phyloP scores from a whole-genome alignment of 2,329 filamentous ascomycete species.

The Monosporascus sp. region DNA sequence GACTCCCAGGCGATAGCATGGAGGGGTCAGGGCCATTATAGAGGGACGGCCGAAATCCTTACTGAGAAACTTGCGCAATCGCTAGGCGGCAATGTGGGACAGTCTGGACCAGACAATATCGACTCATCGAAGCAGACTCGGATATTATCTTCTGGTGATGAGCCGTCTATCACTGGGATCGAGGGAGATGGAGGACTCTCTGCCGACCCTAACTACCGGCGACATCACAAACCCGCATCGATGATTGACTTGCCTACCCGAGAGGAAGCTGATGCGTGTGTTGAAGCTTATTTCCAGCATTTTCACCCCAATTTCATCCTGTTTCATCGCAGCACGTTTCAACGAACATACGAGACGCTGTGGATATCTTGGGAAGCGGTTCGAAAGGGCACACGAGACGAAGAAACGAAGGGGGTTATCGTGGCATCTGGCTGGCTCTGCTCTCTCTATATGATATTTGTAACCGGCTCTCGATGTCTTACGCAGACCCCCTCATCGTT shows the following conservation, averaged over 20 bases:
- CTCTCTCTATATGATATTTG: constrained; percentile 33
- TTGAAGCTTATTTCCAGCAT: constrained; percentile 32
- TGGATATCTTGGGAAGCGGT: constrained; percentile 21
- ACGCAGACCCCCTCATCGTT: constrained; percentile 24
- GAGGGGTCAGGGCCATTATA: background rate
- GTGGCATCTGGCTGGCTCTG: constrained; percentile 35
- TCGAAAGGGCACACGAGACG: constrained; percentile 4
- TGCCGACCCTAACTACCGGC: constrained; percentile 12
- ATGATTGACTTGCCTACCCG: constrained; percentile 25
- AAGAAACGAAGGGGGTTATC: constrained; percentile 19
- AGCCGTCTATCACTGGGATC: background rate
- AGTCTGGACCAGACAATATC: constrained; percentile 2
- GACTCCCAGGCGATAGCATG: background rate
- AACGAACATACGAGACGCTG: constrained; percentile 30
- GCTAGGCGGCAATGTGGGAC: constrained; percentile 7
- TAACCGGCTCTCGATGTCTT: constrained; percentile 34
- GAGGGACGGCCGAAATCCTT: constrained; percentile 1
- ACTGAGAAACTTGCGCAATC: constrained; percentile 9
- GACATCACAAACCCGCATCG: constrained; percentile 13
- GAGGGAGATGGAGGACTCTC: constrained; percentile 1
- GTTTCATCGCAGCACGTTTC: constrained; percentile 34
- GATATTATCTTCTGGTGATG: constrained; percentile 3
- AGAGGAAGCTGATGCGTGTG: constrained; percentile 30
- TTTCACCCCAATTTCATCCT: constrained; percentile 33
- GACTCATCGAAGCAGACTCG: background rate